Evolutionary conservation across 768 basidiomycete genomes (phyloP), one percentile per base, ranked within the genome.

Genomic region (Pholiota microspora): DNA sequence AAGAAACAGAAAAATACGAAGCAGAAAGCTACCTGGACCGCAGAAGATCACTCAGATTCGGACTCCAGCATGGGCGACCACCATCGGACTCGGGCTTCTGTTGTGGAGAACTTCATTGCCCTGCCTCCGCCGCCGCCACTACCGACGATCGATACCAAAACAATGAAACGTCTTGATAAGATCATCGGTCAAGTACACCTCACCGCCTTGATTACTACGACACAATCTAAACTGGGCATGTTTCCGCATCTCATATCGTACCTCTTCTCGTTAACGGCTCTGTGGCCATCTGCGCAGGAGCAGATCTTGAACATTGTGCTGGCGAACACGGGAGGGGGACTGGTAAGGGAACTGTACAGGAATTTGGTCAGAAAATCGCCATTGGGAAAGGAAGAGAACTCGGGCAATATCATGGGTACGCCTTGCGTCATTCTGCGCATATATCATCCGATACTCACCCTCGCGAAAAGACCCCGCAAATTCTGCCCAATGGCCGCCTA

Each of bases 301-400:
- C 69, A 73, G 13, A 71, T 93, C 0, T 76, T 94, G 10, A 77
- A 81, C 28, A 71, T 73, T 1, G 73, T 84, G 0, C 72, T 82
- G 12, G 70, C 73, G 62, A 59, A 79, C 45, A 67, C 77, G 4
- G 77, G 79, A 3, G 79, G 84, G 0, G 81, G 86, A 0, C 69
- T 94, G 6, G 77, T 94, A 4, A 78, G 89, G 42, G 89, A 92
- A 64, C 69, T 94, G 27, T 95, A 86, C 64, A 74, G 91, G 1
- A 77, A 77, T 0, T 82, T 81, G 38, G 83, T 94, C 1, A 73
- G 90, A 24, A 61, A 75, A 12, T 79, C 83, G 4, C 71, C 79
- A 5, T 71, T 94, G 12, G 90, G 91, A 8, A 77, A 77, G 38
- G 82, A 86, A 16, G 80, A 78, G 45, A 62, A 61, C 36, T 62